Conservation (phyloP, 257 asterid genomes). For the Plantago elongata region DNA sequence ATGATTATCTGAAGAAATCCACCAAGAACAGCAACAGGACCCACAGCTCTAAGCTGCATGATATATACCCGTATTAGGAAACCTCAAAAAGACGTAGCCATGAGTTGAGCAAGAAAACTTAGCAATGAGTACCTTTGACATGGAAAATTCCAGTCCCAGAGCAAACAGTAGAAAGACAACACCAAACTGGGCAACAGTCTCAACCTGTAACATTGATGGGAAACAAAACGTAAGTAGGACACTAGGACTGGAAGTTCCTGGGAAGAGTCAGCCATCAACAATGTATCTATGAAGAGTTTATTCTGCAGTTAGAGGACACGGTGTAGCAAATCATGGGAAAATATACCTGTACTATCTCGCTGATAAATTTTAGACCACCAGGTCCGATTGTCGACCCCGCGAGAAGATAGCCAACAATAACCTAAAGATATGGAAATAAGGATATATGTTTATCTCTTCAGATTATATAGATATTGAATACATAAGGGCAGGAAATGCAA, state of each 20-base stretch:
- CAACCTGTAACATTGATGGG: constrained; percentile 49
- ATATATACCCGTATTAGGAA: not conserved
- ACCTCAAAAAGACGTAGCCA: not conserved
- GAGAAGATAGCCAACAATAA: constrained; percentile 83
- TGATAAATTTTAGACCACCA: constrained; percentile 87
- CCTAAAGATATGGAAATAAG: constrained; percentile 43
- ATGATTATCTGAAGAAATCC: constrained; percentile 88
- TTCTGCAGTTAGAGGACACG: constrained; percentile 1
- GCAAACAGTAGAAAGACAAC: constrained; percentile 97
- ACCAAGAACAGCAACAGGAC: constrained; percentile 98
- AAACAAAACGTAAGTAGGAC: too few relatives aligned
- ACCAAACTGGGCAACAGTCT: constrained; percentile 99
- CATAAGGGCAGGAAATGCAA: constrained; percentile 18
- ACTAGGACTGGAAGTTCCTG: not conserved
- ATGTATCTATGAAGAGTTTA: too few relatives aligned
- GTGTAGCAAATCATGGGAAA: not conserved
- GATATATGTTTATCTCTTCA: constrained; percentile 7
- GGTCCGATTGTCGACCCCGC: constrained; percentile 99
- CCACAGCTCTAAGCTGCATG: constrained; percentile 83
- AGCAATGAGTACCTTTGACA: constrained; percentile 57
- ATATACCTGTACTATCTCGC: constrained; percentile 98
- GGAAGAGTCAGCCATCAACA: not conserved
- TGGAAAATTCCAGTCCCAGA: constrained; percentile 92
- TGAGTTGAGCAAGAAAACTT: not conserved
- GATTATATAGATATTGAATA: constrained; percentile 9